phyloP scores from a whole-genome alignment of 1,139 yeast species.

The Nakaseomyces sp. region DNA sequence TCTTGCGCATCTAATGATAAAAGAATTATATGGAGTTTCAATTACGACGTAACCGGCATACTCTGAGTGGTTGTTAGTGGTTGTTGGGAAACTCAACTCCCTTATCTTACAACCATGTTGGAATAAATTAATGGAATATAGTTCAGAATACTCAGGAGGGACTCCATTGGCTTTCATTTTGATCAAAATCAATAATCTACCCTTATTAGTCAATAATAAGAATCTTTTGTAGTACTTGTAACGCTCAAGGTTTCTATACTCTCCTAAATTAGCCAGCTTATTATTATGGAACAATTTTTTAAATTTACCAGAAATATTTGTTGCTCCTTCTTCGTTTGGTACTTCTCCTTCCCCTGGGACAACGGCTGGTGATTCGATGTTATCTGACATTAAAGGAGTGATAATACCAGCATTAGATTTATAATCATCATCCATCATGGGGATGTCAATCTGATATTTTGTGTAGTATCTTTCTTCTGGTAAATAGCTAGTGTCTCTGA shows the following conservation, averaged over 20 bases:
- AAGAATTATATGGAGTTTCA: slow-evolving; percentile 29
- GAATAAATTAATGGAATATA: slow-evolving; percentile 24
- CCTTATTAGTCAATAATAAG: slow-evolving; percentile 26
- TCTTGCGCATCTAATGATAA: slow-evolving; percentile 19
- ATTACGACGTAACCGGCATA: slow-evolving; percentile 16
- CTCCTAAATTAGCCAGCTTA: slow-evolving; percentile 8
- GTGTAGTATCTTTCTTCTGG: slow-evolving; percentile 21
- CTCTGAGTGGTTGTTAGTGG: slow-evolving; percentile 7
- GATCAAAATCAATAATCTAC: slow-evolving; percentile 25
- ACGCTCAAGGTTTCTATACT: slow-evolving; percentile 10
- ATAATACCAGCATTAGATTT: slow-evolving; percentile 6
- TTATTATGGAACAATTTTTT: slow-evolving; percentile 21
- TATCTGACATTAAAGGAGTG: slow-evolving; percentile 2
- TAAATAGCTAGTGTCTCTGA: slow-evolving; percentile 24
- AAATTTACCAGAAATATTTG: slow-evolving; percentile 20
- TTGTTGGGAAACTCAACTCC: slow-evolving; percentile 18
- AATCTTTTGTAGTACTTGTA: slow-evolving; percentile 17
- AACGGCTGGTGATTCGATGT: slow-evolving; percentile 6
- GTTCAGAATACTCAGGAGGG: slow-evolving; percentile 16
- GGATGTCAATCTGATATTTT: slow-evolving; percentile 12
- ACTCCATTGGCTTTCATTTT: slow-evolving; percentile 16
- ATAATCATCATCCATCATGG: slow-evolving; percentile 13
- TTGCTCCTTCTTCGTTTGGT: slow-evolving; percentile 7
- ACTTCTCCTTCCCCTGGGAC: neutral
- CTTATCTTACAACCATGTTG: slow-evolving; percentile 23